Evolutionary conservation across 768 basidiomycete genomes (phyloP).

Genomic region (Suillus lakei): DNA sequence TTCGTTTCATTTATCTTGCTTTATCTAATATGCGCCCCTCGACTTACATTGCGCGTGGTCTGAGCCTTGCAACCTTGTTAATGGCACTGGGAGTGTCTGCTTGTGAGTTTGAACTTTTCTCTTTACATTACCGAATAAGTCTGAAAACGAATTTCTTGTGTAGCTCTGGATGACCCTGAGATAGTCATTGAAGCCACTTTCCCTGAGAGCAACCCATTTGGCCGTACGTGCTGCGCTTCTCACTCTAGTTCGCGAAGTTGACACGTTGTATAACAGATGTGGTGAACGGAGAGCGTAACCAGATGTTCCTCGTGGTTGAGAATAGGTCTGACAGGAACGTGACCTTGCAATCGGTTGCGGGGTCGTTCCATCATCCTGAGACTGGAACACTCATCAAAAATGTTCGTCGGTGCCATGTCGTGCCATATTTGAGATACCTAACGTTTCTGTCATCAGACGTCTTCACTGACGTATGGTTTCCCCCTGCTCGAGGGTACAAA

Average conservation of each 20-base stretch:
- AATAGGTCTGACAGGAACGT: constrained; percentile 78
- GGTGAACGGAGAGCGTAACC: constrained; percentile 83
- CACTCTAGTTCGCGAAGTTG: not conserved
- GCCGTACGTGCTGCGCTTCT: constrained; percentile 55
- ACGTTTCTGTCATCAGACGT: constrained; percentile 49
- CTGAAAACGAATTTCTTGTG: not conserved
- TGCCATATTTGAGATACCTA: not conserved
- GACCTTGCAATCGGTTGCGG: constrained; percentile 66
- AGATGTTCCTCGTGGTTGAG: constrained; percentile 66
- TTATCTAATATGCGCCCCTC: constrained; percentile 38
- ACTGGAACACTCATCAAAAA: constrained; percentile 72
- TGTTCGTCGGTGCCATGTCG: constrained; percentile 43
- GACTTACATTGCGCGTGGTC: constrained; percentile 29
- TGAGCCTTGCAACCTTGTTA: constrained; percentile 34
- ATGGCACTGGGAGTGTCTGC: constrained; percentile 35
- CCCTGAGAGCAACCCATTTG: constrained; percentile 74
- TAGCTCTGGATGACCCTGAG: constrained; percentile 52
- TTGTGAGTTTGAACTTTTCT: constrained; percentile 23
- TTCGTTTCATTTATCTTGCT: constrained; percentile 4
- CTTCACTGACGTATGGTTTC: constrained; percentile 55
- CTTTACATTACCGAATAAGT: constrained; percentile 4
- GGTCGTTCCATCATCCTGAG: constrained; percentile 70
- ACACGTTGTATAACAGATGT: constrained; percentile 54
- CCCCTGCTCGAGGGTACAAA: constrained; percentile 60
- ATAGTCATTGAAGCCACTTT: constrained; percentile 60